phyloP scores from a whole-genome alignment of 2,329 filamentous ascomycete species.

The Microsporum audouinii region DNA sequence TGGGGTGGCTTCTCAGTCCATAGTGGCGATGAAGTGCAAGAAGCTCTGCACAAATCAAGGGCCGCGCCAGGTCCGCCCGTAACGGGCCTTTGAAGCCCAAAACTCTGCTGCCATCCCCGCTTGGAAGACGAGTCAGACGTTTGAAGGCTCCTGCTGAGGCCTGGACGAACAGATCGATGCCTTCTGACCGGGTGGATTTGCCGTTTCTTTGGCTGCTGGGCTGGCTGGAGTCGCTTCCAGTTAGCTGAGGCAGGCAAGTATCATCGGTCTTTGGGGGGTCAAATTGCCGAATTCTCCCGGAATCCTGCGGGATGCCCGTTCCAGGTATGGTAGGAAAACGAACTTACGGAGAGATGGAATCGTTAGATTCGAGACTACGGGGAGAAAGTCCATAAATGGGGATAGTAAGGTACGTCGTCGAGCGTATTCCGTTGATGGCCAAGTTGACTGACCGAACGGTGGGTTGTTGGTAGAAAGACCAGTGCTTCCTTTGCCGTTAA shows the following conservation, averaged over 20 bases:
- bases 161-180: background rate
- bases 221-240: background rate
- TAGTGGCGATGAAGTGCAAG: background rate
- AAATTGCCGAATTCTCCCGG: background rate
- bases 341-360: background rate
- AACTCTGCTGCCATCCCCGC: background rate
- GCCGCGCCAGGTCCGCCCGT: slow-evolving; percentile 1
- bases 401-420: background rate
- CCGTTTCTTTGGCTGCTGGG: background rate
- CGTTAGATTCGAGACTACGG: background rate
- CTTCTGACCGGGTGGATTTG: background rate
- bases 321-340: background rate
- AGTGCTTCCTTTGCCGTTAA: background rate
- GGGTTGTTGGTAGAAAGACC: background rate
- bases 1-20: background rate
- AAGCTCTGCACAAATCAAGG: background rate
- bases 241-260: background rate
- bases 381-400: background rate
- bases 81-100: slow-evolving; percentile 2
- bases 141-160: background rate
- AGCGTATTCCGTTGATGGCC: background rate
- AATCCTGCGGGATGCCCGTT: background rate
- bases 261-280: background rate
- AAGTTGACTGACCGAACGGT: background rate
- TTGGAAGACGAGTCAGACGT: background rate